phyloP scores from a whole-genome alignment of 2,329 filamentous ascomycete genomes.

The Claviceps sp. region DNA sequence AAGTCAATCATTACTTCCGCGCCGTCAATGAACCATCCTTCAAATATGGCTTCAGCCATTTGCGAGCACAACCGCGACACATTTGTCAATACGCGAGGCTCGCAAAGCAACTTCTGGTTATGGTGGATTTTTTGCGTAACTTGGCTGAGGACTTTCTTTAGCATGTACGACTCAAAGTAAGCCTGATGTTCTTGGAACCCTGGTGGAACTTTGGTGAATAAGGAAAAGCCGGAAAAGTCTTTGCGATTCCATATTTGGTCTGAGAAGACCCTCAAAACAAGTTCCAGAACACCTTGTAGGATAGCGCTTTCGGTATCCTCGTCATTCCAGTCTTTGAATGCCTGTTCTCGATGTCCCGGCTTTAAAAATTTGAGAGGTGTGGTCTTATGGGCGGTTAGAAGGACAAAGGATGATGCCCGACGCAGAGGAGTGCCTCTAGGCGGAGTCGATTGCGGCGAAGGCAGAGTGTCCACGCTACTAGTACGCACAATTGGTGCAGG shows the following conservation, averaged over 20 bases:
- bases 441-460: conserved; percentile 32
- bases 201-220: conserved; percentile 80
- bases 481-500: conserved; percentile 63
- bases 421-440: conserved; percentile 49
- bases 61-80: conserved; percentile 69
- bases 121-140: conserved; percentile 57
- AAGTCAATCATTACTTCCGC: conserved; percentile 77
- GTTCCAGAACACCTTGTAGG: conserved; percentile 62
- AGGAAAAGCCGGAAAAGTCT: conserved; percentile 76
- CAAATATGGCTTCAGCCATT: conserved; percentile 80
- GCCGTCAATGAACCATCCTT: conserved; percentile 91
- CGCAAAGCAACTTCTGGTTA: conserved; percentile 58
- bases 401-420: conserved; percentile 80
- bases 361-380: conserved; percentile 40
- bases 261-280: conserved; percentile 67
- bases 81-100: conserved; percentile 78
- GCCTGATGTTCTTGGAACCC: conserved; percentile 91
- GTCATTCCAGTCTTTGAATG: conserved; percentile 8
- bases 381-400: conserved; percentile 60
- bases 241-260: conserved; percentile 79
- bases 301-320: conserved; percentile 52
- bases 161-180: conserved; percentile 83
- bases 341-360: conserved; percentile 10
- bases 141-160: conserved; percentile 61
- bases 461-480: conserved; percentile 40